phyloP scores from a whole-genome alignment of 306 rosid genomes.

The Macrotyloma uniflorum region DNA sequence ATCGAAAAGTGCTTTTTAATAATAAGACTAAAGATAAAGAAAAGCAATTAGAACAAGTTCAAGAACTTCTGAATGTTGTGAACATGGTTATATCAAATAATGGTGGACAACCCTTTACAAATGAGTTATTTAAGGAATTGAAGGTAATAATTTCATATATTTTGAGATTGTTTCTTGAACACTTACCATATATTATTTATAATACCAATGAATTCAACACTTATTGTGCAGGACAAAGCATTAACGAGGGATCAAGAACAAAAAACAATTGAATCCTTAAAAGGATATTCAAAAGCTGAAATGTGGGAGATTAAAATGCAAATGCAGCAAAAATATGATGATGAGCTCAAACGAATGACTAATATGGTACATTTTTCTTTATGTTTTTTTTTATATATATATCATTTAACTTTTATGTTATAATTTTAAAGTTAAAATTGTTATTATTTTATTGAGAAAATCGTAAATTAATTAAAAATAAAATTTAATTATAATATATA shows the following conservation, averaged over 20 bases:
- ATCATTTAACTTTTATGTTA: no score
- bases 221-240: neutral
- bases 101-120: neutral
- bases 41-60: neutral
- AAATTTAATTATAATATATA: no score
- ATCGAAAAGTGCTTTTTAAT: neutral
- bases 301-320: neutral
- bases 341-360: neutral
- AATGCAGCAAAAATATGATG: neutral
- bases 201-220: no score
- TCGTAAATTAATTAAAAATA: no score
- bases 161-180: neutral
- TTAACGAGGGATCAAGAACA: neutral
- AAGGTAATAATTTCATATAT: neutral
- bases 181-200: no score
- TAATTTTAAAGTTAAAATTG: no score
- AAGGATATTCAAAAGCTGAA: neutral
- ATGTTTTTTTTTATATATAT: no score
- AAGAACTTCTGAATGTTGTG: neutral
- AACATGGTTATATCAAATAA: neutral
- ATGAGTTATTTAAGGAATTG: neutral
- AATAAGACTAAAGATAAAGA: neutral
- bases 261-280: neutral
- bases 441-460: no score
- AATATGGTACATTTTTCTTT: neutral